These are phyloP conservation scores for Ashbya aceris DNA, from an alignment of 1,139 yeast genomes.

Conservation along the genomic window DNA sequence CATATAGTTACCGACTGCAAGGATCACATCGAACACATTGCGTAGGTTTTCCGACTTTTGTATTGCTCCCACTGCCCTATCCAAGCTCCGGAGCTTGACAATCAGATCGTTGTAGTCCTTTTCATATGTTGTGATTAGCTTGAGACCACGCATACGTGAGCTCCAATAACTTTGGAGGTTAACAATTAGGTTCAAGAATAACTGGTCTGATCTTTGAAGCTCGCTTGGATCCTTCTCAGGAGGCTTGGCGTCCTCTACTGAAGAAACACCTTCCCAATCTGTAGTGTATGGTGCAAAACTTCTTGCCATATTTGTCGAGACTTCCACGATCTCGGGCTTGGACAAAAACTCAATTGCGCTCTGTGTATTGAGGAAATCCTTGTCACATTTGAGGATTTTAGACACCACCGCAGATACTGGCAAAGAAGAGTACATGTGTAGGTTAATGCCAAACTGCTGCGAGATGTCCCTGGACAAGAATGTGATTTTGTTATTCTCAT, in stretches of 20 bases:
- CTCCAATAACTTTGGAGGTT: constrained; percentile 75
- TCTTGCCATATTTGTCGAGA: constrained; percentile 53
- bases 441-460: constrained; percentile 71
- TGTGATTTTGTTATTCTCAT: constrained; percentile 42
- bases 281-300: constrained; percentile 59
- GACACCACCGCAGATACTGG: constrained; percentile 48
- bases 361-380: constrained; percentile 43
- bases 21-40: constrained; percentile 62
- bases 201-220: constrained; percentile 66
- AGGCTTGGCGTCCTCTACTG: constrained; percentile 30
- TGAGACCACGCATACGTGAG: constrained; percentile 65
- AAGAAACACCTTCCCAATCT: constrained; percentile 37
- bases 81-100: constrained; percentile 49
- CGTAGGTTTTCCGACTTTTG: constrained; percentile 51
- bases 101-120: constrained; percentile 65
- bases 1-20: constrained; percentile 80
- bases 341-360: constrained; percentile 65
- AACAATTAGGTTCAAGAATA: constrained; percentile 62
- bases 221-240: constrained; percentile 73
- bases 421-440: constrained; percentile 48
- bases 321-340: constrained; percentile 57
- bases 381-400: constrained; percentile 56
- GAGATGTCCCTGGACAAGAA: constrained; percentile 63
- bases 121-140: constrained; percentile 50
- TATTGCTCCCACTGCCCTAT: constrained; percentile 53